Base-by-base conservation (phyloP, 2,329 filamentous ascomycete species). In the Calonectria multiphialidica region DNA sequence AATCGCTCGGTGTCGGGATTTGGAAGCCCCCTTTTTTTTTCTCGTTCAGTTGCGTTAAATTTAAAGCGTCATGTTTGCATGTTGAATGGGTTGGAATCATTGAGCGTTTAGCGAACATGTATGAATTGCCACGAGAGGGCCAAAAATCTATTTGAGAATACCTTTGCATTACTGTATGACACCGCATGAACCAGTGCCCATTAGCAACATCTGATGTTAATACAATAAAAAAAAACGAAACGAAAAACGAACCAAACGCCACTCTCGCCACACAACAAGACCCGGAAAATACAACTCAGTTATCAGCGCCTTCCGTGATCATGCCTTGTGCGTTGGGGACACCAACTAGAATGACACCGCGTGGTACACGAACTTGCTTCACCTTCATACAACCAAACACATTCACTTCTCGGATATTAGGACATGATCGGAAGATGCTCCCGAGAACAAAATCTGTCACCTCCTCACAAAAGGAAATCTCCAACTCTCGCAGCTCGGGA, bases 401-500 rank as follows among this genome's bases (percentile, higher is more conserved):
- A 59, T 90, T 91, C 59, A 93, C 81, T 77, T 89, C 88, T 74
- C 86, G 87, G 70, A 93, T 81, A 40, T 86, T 89, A 0, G 92
- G 92, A 74, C 93, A 94, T 62, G 86, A 85, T 23, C 89, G 86
- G 83, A 94, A 94, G 69, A 94, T 90, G 70, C 85, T 87, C 0
- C 90, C 90, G 4, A 94, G 85, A 1, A 94, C 84, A 65, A 90
- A 88, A 75, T 94, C 93, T 21, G 91, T 92, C 6, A 94, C 89
- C 35, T 90, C 85, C 68, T 92, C 90, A 76, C 92, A 93, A 82
- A 98, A 97, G 66, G 93, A 94, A 50, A 97, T 86, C 81, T 98
- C 95, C 50, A 98, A 86, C 70, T 93, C 90, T 72, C 87, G 86
- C 40, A 98, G 87, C 13, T 91, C 86, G 0, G 93, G 91, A 76